Percentiles rank a stretch among this genome's conserved stretches.
These are phyloP conservation scores for Suhomyces emberorum DNA, from an alignment of 805 yeast genomes.

Conservation along the genomic window DNA sequence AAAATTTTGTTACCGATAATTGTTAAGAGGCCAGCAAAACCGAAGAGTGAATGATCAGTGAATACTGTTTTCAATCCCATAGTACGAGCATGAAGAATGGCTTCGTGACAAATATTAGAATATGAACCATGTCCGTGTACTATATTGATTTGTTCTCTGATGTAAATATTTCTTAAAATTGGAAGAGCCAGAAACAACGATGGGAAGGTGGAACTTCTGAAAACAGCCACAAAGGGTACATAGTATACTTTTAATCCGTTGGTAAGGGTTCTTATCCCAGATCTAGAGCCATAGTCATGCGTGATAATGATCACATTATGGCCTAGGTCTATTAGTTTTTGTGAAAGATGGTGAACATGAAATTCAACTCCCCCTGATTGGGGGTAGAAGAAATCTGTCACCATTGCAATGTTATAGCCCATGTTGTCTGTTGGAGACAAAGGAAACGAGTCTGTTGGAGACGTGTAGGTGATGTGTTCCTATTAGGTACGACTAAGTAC, in stretches of 20 bases:
- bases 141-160: constrained; percentile 81
- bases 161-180: constrained; percentile 73
- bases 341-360: constrained; percentile 89
- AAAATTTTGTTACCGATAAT: constrained; percentile 83
- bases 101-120: constrained; percentile 84
- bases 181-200: constrained; percentile 89
- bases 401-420: constrained; percentile 57
- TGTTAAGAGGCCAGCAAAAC: constrained; percentile 81
- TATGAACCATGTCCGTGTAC: constrained; percentile 96
- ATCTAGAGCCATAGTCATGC: constrained; percentile 80
- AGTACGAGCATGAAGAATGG: constrained; percentile 84
- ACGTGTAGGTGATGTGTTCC: too few species aligned
- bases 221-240: constrained; percentile 76
- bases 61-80: constrained; percentile 91
- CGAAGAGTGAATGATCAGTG: constrained; percentile 95
- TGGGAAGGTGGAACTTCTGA: constrained; percentile 83
- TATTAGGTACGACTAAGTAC: too few species aligned
- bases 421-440: constrained; percentile 7
- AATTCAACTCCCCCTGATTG: constrained; percentile 98
- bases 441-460: not conserved
- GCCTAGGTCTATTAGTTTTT: constrained; percentile 72
- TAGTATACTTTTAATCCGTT: constrained; percentile 93
- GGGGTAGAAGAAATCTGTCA: constrained; percentile 95
- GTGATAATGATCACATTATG: constrained; percentile 86
- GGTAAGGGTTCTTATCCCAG: constrained; percentile 78